Conservation (phyloP, 192 early-diverging fungal genomes). For the Coemansia asiatica region DNA sequence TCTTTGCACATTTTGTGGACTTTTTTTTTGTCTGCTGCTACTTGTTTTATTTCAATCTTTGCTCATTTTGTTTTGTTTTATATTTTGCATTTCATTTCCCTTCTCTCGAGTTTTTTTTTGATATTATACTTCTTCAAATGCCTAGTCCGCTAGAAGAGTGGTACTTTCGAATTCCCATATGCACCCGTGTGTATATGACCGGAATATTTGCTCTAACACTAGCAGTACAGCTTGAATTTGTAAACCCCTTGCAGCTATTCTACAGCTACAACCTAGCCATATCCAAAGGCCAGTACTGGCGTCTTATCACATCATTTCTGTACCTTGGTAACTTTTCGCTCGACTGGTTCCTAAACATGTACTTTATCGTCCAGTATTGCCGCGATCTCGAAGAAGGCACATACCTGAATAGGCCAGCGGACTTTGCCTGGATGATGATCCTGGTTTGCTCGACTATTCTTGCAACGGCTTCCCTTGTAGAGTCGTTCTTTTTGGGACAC, state of each 20-base stretch:
- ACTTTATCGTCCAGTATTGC: conserved; percentile 82
- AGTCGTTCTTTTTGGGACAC: conserved; percentile 77
- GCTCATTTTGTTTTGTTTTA: conserved; percentile 1
- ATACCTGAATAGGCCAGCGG: conserved; percentile 83
- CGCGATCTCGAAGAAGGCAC: conserved; percentile 93
- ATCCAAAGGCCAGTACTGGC: conserved; percentile 81
- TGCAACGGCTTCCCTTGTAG: conserved; percentile 48
- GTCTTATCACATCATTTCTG: conserved; percentile 88
- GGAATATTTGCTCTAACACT: conserved; percentile 72
- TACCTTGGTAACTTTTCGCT: conserved; percentile 90
- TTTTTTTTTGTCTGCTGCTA: too few relatives aligned
- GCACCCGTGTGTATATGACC: conserved; percentile 87
- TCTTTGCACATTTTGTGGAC: too few relatives aligned
- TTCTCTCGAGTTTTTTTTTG: neutral
- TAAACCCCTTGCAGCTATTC: conserved; percentile 78
- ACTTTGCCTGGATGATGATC: conserved; percentile 89
- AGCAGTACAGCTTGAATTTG: conserved; percentile 83
- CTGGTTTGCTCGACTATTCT: conserved; percentile 59
- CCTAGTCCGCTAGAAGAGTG: conserved; percentile 74
- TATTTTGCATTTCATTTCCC: neutral
- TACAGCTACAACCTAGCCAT: conserved; percentile 74
- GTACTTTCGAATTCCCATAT: conserved; percentile 84
- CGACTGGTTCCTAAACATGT: conserved; percentile 94
- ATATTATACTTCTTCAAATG: conserved; percentile 29
- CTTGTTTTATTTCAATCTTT: too few relatives aligned